These are phyloP conservation scores for Rhizoclosmatium sp. DNA, from an alignment of 192 early-diverging fungal species.

Conservation along the genomic window DNA sequence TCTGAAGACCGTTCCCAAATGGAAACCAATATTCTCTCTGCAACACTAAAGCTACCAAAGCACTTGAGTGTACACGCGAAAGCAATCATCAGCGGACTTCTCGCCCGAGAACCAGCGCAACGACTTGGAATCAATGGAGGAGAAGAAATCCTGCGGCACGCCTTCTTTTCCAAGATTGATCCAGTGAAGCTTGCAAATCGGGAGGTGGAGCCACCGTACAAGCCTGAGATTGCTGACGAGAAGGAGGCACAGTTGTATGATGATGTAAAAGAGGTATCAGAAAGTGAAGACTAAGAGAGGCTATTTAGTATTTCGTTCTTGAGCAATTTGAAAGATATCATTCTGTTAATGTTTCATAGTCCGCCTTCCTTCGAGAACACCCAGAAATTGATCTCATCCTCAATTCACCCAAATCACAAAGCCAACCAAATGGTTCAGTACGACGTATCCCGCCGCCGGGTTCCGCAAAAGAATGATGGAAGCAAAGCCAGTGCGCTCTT, in stretches of 20 bases:
- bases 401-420: no score
- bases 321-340: no score
- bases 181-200: slow-evolving; percentile 50
- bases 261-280: background rate
- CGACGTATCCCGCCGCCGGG: background rate
- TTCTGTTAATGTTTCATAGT: no score
- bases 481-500: background rate
- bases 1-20: slow-evolving; percentile 51
- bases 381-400: no score
- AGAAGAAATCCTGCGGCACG: slow-evolving; percentile 50
- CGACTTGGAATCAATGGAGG: slow-evolving; percentile 45
- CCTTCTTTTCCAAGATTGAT: slow-evolving; percentile 56
- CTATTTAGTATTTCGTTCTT: no score
- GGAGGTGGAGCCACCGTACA: slow-evolving; percentile 55
- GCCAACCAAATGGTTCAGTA: background rate
- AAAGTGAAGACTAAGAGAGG: background rate
- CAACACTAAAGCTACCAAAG: slow-evolving; percentile 48
- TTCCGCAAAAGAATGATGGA: background rate
- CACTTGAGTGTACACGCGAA: slow-evolving; percentile 39
- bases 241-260: background rate
- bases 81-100: slow-evolving; percentile 43
- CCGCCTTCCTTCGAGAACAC: no score
- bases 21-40: slow-evolving; percentile 50
- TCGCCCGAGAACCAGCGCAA: slow-evolving; percentile 44
- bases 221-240: slow-evolving; percentile 53